Percentiles rank a stretch among this genome's conserved stretches.
These are phyloP conservation scores for Niebla homalea DNA, from an alignment of 495 filamentous ascomycete species.

Conservation along the genomic window DNA sequence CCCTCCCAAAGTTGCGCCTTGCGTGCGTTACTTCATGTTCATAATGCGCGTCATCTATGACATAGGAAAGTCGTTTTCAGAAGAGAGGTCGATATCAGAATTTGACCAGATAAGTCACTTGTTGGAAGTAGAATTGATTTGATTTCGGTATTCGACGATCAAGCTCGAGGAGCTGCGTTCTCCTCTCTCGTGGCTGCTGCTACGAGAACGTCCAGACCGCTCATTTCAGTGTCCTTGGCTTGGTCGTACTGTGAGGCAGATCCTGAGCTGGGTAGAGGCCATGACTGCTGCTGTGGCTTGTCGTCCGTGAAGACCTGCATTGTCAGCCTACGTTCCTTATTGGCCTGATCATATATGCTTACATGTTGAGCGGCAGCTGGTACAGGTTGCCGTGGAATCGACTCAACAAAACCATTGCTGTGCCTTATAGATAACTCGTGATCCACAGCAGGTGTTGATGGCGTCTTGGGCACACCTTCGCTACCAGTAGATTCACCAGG, in stretches of 20 bases:
- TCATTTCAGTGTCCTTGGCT: slow-evolving; percentile 40
- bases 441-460: slow-evolving; percentile 46
- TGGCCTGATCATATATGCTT: slow-evolving; percentile 8
- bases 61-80: too few species aligned
- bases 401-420: slow-evolving; percentile 48
- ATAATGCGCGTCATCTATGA: too few species aligned
- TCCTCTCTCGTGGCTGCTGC: slow-evolving; percentile 81
- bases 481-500: slow-evolving; percentile 63
- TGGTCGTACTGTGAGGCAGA: slow-evolving; percentile 6
- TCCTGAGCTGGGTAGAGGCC: slow-evolving; percentile 13
- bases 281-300: slow-evolving; percentile 13
- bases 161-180: slow-evolving; percentile 21
- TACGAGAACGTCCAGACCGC: slow-evolving; percentile 69
- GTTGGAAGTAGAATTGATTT: too few species aligned
- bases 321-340: not conserved
- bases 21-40: too few species aligned
- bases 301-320: slow-evolving; percentile 15
- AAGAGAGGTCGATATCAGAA: too few species aligned
- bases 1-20: too few species aligned
- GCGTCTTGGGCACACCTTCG: slow-evolving; percentile 50
- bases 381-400: slow-evolving; percentile 30
- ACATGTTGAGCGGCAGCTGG: slow-evolving; percentile 32
- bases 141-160: not conserved
- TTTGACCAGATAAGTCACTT: too few species aligned
- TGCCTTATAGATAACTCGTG: slow-evolving; percentile 54